phyloP scores from a whole-genome alignment of 345 rosid species.

The Lepidium africanum region DNA sequence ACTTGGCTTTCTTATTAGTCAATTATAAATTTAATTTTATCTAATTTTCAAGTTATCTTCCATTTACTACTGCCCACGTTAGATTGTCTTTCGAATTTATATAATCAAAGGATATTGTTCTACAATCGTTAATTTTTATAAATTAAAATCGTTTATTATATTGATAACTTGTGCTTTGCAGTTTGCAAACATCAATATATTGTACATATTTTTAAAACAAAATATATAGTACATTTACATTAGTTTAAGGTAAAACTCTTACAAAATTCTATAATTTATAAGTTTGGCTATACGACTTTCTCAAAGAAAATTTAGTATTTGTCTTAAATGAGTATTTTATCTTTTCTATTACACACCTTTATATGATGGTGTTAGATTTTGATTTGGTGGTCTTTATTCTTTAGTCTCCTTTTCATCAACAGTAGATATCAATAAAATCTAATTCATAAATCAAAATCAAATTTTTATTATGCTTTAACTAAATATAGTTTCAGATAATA shows the following conservation, averaged over 20 bases:
- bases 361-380: neutral
- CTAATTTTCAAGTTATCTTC: neutral
- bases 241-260: neutral
- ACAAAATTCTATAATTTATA: too few species aligned
- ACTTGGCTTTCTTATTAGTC: slow-evolving; percentile 7
- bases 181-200: neutral
- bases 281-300: too few species aligned
- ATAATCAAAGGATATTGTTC: neutral
- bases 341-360: too few species aligned
- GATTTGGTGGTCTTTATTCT: neutral
- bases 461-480: too few species aligned
- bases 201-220: too few species aligned
- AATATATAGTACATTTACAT: neutral
- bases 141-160: neutral
- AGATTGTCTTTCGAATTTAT: neutral
- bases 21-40: neutral
- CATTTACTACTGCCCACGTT: slow-evolving; percentile 2
- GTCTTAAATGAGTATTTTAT: too few species aligned
- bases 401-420: neutral
- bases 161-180: neutral
- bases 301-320: too few species aligned
- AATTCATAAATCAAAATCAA: too few species aligned
- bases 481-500: too few species aligned
- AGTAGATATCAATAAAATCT: too few species aligned
- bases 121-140: neutral